Percentiles rank a stretch among this genome's conserved stretches.
phyloP scores from a whole-genome alignment of 345 rosid genomes.

The Psidium friedrichsthalianum region DNA sequence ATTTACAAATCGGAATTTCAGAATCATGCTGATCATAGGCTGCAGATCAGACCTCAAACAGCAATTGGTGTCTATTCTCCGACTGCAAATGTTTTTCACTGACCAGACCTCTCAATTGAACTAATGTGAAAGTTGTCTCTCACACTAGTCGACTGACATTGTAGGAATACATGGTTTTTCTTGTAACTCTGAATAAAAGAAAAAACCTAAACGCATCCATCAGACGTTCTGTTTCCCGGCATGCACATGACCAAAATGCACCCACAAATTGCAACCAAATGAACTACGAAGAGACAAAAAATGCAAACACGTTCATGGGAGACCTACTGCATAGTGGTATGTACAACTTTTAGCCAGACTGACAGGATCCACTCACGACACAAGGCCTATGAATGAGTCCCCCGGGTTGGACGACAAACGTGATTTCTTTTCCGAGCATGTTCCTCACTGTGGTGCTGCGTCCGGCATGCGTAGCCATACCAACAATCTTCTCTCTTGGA shows the following conservation, averaged over 20 bases:
- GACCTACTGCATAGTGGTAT: not conserved
- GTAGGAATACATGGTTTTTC: not conserved
- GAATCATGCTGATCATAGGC: not conserved
- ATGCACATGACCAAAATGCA: not conserved
- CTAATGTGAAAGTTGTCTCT: not conserved
- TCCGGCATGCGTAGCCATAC: conserved; percentile 81
- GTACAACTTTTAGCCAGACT: not conserved
- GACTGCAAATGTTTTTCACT: not conserved
- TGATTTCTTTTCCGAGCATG: conserved; percentile 87
- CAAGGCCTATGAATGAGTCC: not conserved
- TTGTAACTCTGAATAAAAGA: not conserved
- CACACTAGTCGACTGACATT: not conserved
- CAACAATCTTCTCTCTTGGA: conserved; percentile 66
- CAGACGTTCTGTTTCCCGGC: not conserved
- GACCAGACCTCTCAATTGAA: not conserved
- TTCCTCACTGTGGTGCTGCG: conserved; percentile 80
- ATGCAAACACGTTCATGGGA: not conserved
- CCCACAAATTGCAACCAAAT: not conserved
- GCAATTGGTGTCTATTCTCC: not conserved
- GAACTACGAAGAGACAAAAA: not conserved
- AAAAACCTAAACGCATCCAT: not conserved
- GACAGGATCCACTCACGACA: not conserved
- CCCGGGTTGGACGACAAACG: conserved; percentile 80
- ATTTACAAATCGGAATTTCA: not conserved
- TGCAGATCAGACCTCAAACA: not conserved